Base-by-base conservation (phyloP, 805 yeast genomes). In the Diddensiella caesifluorescens region DNA sequence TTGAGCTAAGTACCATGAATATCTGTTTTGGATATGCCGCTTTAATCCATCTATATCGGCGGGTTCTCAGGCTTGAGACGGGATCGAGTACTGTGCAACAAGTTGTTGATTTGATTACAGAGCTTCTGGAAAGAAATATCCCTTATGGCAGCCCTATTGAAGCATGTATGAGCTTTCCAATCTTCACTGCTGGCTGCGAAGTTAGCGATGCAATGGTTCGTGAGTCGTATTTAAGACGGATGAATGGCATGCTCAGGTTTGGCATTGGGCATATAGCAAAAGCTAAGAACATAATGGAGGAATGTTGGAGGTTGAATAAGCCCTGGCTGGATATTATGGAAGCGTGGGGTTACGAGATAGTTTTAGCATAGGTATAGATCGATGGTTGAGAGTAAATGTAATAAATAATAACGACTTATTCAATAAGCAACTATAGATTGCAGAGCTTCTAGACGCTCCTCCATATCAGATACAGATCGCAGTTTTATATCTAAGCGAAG, bases 401-500 rank as follows among this genome's bases (percentile, higher is more conserved):
- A 35, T 10, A 19, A 25, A 6, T 25, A 22, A 10, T 35, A 9
- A 22, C n/a, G n/a, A 15, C 21, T 26, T 39, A 20, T 27, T n/a
- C 35, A 22, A n/a, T 15, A 37, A 35, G 30, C 15, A 12, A 18
- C 34, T 16, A 26, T 13, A 26, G 44, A 23, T 20, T 38, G 35
- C 16, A 88, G 73, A 53, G 78, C 83, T 20, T 70, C 68, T 45
- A 88, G 69, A 50, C 88, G 73, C 45, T 81, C 81, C 50, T 74
- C 71, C 67, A 87, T 65, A 16, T 68, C 68, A 2, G 87, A 83
- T 16, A 80, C 79, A 45, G 79, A 83, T 53, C 94, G 79, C 54
- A 89, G 68, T 36, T 71, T 65, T 61, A 77, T 73, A 53, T 86
- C 95, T 47, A 88, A 66, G 36, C 67, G 70, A 34, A 83, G 70